Conservation (phyloP, 192 early-diverging fungal species). For the Umbelopsis sp. region DNA sequence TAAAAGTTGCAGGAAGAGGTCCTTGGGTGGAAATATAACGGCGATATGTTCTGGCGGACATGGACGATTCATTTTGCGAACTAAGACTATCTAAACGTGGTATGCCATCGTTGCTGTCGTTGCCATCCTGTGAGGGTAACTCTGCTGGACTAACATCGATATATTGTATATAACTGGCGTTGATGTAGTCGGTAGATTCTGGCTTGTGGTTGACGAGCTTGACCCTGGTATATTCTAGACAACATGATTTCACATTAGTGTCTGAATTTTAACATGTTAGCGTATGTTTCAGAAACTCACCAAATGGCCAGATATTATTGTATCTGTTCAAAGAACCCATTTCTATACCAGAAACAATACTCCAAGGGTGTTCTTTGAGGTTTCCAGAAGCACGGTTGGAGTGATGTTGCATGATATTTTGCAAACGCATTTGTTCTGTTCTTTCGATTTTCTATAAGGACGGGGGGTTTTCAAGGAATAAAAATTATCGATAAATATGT, state of each 20-base stretch:
- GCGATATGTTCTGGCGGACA: constrained; percentile 18
- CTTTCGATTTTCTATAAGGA: constrained; percentile 60
- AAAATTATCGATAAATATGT: constrained; percentile 18
- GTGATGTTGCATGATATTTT: constrained; percentile 68
- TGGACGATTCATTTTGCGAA: background rate
- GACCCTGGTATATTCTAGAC: constrained; percentile 42
- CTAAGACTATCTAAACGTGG: constrained; percentile 5
- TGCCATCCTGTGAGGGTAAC: background rate
- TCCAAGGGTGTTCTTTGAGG: constrained; percentile 56
- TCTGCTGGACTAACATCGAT: constrained; percentile 15
- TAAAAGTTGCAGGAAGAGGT: constrained; percentile 79
- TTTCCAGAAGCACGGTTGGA: constrained; percentile 42
- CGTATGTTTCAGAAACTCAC: constrained; percentile 20
- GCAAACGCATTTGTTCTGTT: constrained; percentile 69
- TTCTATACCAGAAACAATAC: constrained; percentile 81
- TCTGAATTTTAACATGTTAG: too few species aligned
- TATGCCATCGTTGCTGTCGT: background rate
- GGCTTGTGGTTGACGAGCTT: constrained; percentile 29
- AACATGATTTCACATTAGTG: background rate
- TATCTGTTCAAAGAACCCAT: constrained; percentile 80
- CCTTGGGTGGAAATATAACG: constrained; percentile 68
- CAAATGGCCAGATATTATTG: constrained; percentile 85
- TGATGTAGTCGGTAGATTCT: constrained; percentile 41
- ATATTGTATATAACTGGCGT: constrained; percentile 42
- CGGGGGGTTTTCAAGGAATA: constrained; percentile 28